Conservation (phyloP, 768 basidiomycete species). For the Crepidotus variabilis region DNA sequence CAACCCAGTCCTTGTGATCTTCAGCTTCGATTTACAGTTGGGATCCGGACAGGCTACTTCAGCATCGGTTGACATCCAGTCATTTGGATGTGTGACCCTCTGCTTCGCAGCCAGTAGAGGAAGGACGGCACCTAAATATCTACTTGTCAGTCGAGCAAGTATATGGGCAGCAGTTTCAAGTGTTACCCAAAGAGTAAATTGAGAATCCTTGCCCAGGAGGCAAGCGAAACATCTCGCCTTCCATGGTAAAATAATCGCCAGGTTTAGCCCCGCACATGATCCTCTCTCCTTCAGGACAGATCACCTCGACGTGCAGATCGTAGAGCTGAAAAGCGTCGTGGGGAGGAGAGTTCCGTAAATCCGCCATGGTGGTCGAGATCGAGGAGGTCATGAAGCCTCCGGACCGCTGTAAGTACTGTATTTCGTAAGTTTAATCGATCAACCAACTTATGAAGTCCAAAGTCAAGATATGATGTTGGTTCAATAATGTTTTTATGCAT, state of each 20-base stretch:
- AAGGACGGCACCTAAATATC: conserved; percentile 47
- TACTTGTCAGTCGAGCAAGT: neutral
- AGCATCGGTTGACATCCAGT: conserved; percentile 68
- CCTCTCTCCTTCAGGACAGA: conserved; percentile 53
- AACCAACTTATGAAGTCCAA: too few relatives aligned
- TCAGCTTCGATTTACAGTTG: conserved; percentile 53
- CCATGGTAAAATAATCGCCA: conserved; percentile 58
- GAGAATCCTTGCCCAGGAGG: conserved; percentile 64
- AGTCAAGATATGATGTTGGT: too few relatives aligned
- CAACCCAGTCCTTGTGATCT: conserved; percentile 44
- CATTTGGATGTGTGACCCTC: conserved; percentile 46
- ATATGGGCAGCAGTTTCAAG: neutral
- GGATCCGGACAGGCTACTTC: conserved; percentile 69
- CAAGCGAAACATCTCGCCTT: conserved; percentile 61
- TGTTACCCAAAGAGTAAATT: conserved; percentile 59
- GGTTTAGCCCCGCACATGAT: conserved; percentile 63
- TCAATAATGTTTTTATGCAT: conserved; percentile 1
- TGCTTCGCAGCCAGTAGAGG: conserved; percentile 71
- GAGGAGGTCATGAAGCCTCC: neutral
- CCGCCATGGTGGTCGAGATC: neutral
- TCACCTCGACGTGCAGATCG: conserved; percentile 59
- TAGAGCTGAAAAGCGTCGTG: conserved; percentile 55
- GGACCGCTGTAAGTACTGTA: neutral
- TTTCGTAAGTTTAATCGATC: too few relatives aligned
- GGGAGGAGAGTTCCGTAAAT: neutral